Evolutionary conservation across 805 yeast genomes (phyloP), one percentile per base, ranked within the genome.

Genomic region (Maudiozyma bulderi): DNA sequence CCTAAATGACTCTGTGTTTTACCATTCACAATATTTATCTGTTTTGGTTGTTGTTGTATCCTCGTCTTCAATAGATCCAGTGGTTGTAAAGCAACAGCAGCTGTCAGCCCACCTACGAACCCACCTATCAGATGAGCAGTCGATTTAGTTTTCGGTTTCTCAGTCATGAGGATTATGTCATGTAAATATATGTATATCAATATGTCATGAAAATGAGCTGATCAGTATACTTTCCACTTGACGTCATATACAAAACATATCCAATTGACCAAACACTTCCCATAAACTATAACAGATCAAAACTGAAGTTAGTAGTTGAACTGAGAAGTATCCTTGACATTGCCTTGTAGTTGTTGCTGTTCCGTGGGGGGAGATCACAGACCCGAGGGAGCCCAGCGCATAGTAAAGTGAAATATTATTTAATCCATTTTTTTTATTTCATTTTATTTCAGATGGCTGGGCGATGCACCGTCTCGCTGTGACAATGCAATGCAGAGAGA

Each of bases 1-100:
- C 42, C 43, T n/a, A 40, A 8, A 42, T 33, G 13, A 35, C 31
- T 6, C 28, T 8, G 26, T 20, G 26, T 20, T 20, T 20, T 20
- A 20, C 26, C 26, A 20, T 20, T 20, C 26, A 20, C 33, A 13
- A 13, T 7, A 44, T 2, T 6, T 37, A 37, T 14, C 29, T 20
- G 13, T 20, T 29, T 37, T 3, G 45, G 50, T 34, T 69, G 62
- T 60, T 84, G 91, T 68, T 88, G 98, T 8, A 88, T 72, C 53
- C 98, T 68, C 0, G 98, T 91, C 65, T 91, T 91, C 44, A 91
- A 68, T 43, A 91, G 73, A 65, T 91, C 98, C 43, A 91, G 74
- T 1, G 98, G 98, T 65, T 91, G 98, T 40, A 91, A 72, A 0
- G 77, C 73, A 5, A 87, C 77, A 0, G 96, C 80, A 3, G 96